phyloP scores from a whole-genome alignment of 2,329 filamentous ascomycete species.

The Xylaria sp. region DNA sequence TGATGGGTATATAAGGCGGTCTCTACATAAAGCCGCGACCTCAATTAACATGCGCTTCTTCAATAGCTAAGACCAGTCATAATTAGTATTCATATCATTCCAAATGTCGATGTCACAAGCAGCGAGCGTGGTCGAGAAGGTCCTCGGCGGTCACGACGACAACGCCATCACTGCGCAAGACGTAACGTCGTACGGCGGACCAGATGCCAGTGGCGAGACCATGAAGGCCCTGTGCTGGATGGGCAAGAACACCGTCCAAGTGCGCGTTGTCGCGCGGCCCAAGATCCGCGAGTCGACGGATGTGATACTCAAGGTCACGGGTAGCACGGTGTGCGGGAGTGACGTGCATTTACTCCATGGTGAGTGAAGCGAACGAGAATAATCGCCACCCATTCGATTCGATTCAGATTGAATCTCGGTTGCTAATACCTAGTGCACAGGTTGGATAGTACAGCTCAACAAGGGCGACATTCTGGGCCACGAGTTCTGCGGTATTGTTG shows the following conservation, averaged over 20 bases:
- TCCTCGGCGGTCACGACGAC: conserved; percentile 70
- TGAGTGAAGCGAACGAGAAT: no score
- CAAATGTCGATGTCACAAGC: conserved; percentile 67
- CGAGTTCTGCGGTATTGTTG: conserved; percentile 63
- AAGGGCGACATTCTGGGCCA: conserved; percentile 72
- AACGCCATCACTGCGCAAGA: conserved; percentile 72
- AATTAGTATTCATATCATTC: not conserved
- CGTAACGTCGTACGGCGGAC: conserved; percentile 63
- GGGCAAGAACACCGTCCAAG: conserved; percentile 77
- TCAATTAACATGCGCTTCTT: not conserved
- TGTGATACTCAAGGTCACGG: conserved; percentile 79
- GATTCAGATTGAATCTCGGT: not conserved
- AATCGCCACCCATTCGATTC: no score
- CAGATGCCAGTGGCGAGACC: conserved; percentile 57
- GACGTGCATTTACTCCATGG: conserved; percentile 65
- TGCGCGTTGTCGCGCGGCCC: conserved; percentile 72
- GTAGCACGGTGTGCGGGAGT: conserved; percentile 63
- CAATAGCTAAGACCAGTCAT: not conserved
- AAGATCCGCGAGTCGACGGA: conserved; percentile 74
- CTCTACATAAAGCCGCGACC: no score
- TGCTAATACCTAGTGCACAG: conserved; percentile 24
- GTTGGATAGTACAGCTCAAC: conserved; percentile 61
- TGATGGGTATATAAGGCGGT: conserved; percentile 2
- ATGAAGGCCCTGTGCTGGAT: conserved; percentile 87
- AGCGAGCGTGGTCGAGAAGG: conserved; percentile 70